phyloP scores from a whole-genome alignment of 768 basidiomycete species.

The Psilocybe subaeruginosa region DNA sequence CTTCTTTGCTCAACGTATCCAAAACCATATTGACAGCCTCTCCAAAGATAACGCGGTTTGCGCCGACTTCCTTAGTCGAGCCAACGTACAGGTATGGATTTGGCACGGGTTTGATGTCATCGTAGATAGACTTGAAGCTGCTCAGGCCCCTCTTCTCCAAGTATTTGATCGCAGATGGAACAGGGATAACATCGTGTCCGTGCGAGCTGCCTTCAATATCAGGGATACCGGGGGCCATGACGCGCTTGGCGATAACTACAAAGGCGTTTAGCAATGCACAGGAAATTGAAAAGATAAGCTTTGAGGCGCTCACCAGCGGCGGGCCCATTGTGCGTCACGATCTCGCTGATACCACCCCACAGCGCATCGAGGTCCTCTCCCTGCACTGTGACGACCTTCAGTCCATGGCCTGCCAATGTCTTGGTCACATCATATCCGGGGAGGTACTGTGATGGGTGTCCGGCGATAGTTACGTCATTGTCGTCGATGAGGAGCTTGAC shows the following conservation, averaged over 20 bases:
- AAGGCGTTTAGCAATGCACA: background rate
- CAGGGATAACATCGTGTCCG: conserved; percentile 85
- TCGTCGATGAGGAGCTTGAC: conserved; percentile 89
- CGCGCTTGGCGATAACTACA: conserved; percentile 69
- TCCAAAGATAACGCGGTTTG: conserved; percentile 84
- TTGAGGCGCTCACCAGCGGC: conserved; percentile 59
- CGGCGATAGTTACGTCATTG: conserved; percentile 92
- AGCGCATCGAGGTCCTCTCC: conserved; percentile 83
- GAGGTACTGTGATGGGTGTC: conserved; percentile 86
- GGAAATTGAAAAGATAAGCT: background rate
- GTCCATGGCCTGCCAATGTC: conserved; percentile 81
- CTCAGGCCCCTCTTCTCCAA: conserved; percentile 66
- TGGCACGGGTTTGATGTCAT: conserved; percentile 61
- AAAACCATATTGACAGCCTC: conserved; percentile 82
- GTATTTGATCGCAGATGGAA: conserved; percentile 80
- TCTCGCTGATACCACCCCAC: conserved; percentile 64
- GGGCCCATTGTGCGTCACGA: conserved; percentile 70
- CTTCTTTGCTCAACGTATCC: conserved; percentile 74
- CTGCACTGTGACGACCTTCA: conserved; percentile 72
- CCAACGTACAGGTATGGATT: conserved; percentile 69
- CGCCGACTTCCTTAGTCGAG: conserved; percentile 72
- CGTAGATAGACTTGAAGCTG: conserved; percentile 55
- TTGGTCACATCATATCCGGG: conserved; percentile 73
- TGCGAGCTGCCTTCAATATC: conserved; percentile 81
- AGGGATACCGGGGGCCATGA: conserved; percentile 69